phyloP scores from a whole-genome alignment of 2,329 filamentous ascomycete species.

The Fusarium beomiforme region DNA sequence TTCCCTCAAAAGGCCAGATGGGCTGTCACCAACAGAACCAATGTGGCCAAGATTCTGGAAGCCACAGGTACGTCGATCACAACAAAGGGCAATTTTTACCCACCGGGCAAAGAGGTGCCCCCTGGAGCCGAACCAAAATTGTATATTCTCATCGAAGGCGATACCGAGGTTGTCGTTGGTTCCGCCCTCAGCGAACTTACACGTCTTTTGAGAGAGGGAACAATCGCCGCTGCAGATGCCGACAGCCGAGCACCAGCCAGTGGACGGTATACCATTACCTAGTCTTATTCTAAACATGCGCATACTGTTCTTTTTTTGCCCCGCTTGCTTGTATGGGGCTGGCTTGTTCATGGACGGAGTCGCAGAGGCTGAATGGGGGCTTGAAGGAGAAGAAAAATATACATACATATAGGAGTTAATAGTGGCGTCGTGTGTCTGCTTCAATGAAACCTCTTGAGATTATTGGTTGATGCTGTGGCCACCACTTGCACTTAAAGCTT shows the following conservation, averaged over 20 bases:
- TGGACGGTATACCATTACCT: constrained; percentile 89
- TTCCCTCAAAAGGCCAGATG: constrained; percentile 98
- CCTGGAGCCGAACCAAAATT: constrained; percentile 86
- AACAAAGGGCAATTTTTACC: constrained; percentile 93
- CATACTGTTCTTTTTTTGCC: not conserved
- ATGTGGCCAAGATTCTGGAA: constrained; percentile 97
- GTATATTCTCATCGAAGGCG: constrained; percentile 97
- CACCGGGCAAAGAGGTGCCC: constrained; percentile 80
- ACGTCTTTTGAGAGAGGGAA: constrained; percentile 87
- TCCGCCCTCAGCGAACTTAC: constrained; percentile 92
- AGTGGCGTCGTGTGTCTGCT: constrained; percentile 12
- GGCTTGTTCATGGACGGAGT: constrained; percentile 1
- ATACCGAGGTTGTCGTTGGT: constrained; percentile 91
- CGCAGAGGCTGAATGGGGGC: not conserved
- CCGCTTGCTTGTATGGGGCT: not conserved
- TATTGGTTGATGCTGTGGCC: constrained; percentile 5
- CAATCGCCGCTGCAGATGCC: constrained; percentile 87
- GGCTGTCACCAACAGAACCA: constrained; percentile 98
- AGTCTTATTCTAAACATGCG: constrained; percentile 30
- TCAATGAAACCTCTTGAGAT: not conserved
- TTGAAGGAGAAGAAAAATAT: constrained; percentile 5
- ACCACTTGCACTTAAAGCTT: not conserved
- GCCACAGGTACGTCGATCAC: constrained; percentile 95
- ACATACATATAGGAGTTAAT: constrained; percentile 27
- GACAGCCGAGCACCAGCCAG: constrained; percentile 80